phyloP scores from a whole-genome alignment of 2,329 filamentous ascomycete genomes.

The Amauroascus verrucosus region DNA sequence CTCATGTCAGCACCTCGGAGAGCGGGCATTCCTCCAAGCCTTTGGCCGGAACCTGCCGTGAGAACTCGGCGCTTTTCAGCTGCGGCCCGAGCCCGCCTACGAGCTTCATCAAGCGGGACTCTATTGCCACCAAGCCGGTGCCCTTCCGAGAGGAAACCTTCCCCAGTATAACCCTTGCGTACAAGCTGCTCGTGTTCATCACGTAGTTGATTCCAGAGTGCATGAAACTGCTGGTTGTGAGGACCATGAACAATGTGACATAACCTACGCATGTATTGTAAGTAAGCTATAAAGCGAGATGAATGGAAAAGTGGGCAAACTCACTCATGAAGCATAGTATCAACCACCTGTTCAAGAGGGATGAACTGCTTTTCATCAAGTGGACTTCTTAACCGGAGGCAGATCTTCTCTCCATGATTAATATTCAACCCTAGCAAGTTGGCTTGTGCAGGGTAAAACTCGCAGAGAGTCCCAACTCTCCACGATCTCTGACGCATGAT shows the following conservation, averaged over 20 bases:
- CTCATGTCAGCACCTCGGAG: constrained; percentile 58
- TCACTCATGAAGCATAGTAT: constrained; percentile 85
- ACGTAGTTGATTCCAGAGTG: constrained; percentile 78
- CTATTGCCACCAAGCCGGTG: constrained; percentile 57
- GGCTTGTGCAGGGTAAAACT: constrained; percentile 69
- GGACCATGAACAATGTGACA: constrained; percentile 78
- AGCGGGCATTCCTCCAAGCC: constrained; percentile 55
- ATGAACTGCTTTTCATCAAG: constrained; percentile 67
- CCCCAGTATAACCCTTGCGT: constrained; percentile 78
- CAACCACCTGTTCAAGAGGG: constrained; percentile 66
- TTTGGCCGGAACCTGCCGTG: constrained; percentile 55
- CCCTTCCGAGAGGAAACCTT: constrained; percentile 72
- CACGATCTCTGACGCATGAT: constrained; percentile 83
- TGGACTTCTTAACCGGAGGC: constrained; percentile 68
- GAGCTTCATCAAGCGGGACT: constrained; percentile 62
- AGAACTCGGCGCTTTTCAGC: constrained; percentile 58
- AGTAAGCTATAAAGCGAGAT: constrained; percentile 6
- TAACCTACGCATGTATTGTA: constrained; percentile 38
- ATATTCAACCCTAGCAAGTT: constrained; percentile 74
- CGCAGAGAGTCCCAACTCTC: constrained; percentile 66
- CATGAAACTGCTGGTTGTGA: constrained; percentile 73
- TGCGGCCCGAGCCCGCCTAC: constrained; percentile 60
- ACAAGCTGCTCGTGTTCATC: constrained; percentile 70
- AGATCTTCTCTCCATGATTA: constrained; percentile 66
- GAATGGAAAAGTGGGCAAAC: constrained; percentile 16